These are phyloP conservation scores for Pichia sp. DNA, from an alignment of 1,139 yeast species.

Conservation along the genomic window DNA sequence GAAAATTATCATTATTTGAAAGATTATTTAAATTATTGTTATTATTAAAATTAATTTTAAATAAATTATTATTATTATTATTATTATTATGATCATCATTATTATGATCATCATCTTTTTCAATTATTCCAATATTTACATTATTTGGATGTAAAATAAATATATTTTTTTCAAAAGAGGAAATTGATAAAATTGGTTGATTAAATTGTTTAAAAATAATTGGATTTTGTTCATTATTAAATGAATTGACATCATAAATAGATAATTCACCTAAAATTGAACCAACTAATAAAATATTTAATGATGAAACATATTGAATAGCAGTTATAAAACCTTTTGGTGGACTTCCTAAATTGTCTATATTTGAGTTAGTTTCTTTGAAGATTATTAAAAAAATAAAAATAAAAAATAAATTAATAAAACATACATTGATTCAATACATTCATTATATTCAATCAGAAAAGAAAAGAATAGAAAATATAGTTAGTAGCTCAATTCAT, in stretches of 20 bases:
- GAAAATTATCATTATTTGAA: background rate
- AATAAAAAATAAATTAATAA: no score
- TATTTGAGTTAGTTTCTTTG: no score
- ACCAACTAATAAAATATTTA: slow-evolving; percentile 1
- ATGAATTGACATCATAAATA: background rate
- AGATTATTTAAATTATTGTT: background rate
- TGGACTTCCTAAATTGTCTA: slow-evolving; percentile 1
- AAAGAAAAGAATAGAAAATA: background rate
- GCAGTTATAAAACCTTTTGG: slow-evolving; percentile 8
- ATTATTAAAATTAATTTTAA: background rate
- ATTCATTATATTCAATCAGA: background rate
- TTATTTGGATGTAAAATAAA: slow-evolving; percentile 5
- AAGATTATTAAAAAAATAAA: no score
- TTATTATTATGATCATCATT: no score
- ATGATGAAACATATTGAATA: background rate
- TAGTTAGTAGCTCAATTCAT: no score
- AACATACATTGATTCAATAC: no score
- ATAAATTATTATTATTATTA: no score
- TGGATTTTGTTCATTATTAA: background rate
- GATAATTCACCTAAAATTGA: slow-evolving; percentile 8
- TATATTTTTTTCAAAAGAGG: slow-evolving; percentile 1
- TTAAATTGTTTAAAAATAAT: background rate
- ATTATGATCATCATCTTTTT: no score
- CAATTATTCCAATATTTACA: background rate
- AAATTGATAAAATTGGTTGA: slow-evolving; percentile 1